Conservation (phyloP, 148 eudicot genomes). For the Silene latifolia region DNA sequence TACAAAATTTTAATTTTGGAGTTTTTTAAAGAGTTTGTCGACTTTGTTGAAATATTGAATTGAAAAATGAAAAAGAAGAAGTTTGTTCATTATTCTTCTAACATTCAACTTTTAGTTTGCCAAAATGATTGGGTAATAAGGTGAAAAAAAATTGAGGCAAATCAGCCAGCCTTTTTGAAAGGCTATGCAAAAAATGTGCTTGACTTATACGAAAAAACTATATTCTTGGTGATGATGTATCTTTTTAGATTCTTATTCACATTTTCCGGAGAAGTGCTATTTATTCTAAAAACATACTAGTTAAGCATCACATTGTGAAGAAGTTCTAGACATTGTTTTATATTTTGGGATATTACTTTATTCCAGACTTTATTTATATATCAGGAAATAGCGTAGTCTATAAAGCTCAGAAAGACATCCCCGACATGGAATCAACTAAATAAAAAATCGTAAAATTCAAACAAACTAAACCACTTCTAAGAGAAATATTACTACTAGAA, state of each 20-base stretch:
- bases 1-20: not conserved
- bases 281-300: not conserved
- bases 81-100: conserved; percentile 5
- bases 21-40: not conserved
- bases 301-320: not conserved
- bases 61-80: not conserved
- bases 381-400: no score
- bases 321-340: no score
- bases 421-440: no score
- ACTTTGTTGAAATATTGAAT: not conserved
- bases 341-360: no score
- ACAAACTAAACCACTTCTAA: no score
- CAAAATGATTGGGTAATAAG: not conserved
- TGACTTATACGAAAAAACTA: not conserved
- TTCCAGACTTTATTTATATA: no score
- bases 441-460: no score
- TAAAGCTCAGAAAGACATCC: no score
- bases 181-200: conserved; percentile 7
- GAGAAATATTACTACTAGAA: no score
- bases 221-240: not conserved
- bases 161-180: not conserved
- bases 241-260: not conserved
- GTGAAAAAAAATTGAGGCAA: not conserved
- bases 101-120: not conserved
- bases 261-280: not conserved